phyloP scores from a whole-genome alignment of 192 early-diverging fungal genomes.

The Mycoemilia scoparia region DNA sequence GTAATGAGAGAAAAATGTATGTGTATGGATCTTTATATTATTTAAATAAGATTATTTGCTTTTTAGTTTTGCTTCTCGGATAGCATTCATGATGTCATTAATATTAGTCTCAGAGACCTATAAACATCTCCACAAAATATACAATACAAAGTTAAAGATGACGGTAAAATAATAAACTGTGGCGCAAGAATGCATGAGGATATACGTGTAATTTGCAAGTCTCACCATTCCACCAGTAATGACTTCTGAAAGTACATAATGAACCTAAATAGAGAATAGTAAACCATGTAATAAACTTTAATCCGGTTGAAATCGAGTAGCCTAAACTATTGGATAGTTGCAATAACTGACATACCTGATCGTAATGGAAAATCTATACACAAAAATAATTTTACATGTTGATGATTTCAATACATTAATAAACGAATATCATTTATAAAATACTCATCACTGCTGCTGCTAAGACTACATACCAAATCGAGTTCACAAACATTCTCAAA shows the following conservation, averaged over 20 bases:
- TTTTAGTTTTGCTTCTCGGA: too few relatives aligned
- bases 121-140: too few relatives aligned
- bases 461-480: constrained; percentile 45
- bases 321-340: constrained; percentile 1
- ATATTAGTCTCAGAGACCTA: too few relatives aligned
- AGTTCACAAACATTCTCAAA: constrained; percentile 97
- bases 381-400: constrained; percentile 14
- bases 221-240: constrained; percentile 77
- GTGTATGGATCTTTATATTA: too few relatives aligned
- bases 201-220: too few relatives aligned
- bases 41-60: too few relatives aligned
- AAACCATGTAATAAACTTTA: constrained; percentile 1
- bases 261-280: constrained; percentile 31
- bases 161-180: too few relatives aligned
- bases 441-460: background rate
- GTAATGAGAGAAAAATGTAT: background rate
- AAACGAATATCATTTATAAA: background rate
- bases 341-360: too few relatives aligned
- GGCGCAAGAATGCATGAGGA: too few relatives aligned
- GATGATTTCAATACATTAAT: background rate
- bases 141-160: too few relatives aligned
- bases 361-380: constrained; percentile 90
- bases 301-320: background rate
- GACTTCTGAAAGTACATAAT: constrained; percentile 70
- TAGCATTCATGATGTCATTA: too few relatives aligned